Percentiles rank a stretch among this genome's conserved stretches.
Evolutionary conservation across 106 monocot species (phyloP).

Genomic region (Allium sativum): DNA sequence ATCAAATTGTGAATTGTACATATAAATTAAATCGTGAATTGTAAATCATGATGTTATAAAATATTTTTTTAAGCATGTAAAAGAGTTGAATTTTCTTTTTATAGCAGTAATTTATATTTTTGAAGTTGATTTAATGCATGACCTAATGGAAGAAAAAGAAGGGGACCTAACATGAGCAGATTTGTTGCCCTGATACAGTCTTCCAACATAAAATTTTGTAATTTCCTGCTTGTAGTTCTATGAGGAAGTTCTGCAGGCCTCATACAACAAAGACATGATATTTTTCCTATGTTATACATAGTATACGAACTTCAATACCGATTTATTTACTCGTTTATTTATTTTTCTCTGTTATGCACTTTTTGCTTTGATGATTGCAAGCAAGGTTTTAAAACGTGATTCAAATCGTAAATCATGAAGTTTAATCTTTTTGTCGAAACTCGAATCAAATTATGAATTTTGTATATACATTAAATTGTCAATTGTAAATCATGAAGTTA

Average conservation of each 20-base stretch:
- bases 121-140: background rate
- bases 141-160: constrained; percentile 58
- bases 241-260: constrained; percentile 47
- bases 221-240: constrained; percentile 60
- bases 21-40: background rate
- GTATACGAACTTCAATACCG: background rate
- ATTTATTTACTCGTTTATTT: background rate
- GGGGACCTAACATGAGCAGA: constrained; percentile 34
- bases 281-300: background rate
- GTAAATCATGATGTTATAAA: background rate
- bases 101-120: background rate
- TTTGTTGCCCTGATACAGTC: constrained; percentile 54
- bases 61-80: no score
- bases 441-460: background rate
- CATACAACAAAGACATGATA: constrained; percentile 32
- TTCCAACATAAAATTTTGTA: constrained; percentile 70
- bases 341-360: no score
- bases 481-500: background rate
- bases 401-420: no score
- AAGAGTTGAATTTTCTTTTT: no score
- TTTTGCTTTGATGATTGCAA: no score
- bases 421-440: no score
- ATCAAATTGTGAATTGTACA: background rate
- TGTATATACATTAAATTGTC: background rate
- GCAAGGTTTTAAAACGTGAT: no score